Conservation (phyloP, 2,329 filamentous ascomycete species). For the Apiospora malaysiana region DNA sequence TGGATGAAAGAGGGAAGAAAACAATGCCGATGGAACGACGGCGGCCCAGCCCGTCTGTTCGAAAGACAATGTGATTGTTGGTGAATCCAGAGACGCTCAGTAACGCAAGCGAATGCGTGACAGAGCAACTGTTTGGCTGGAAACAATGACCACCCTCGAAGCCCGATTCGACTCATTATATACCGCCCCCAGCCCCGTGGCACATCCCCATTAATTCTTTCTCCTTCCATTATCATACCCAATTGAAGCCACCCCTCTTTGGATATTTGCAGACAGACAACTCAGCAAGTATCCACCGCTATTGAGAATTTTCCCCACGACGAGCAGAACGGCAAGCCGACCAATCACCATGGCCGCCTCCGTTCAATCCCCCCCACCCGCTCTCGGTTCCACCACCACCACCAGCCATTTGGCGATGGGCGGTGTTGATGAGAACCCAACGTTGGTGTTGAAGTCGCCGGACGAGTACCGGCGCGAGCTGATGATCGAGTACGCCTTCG, state of each 20-base stretch:
- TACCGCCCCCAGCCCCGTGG: background rate
- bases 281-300: background rate
- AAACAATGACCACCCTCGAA: background rate
- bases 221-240: background rate
- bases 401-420: background rate
- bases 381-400: background rate
- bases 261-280: background rate
- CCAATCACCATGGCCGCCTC: constrained; percentile 7
- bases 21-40: background rate
- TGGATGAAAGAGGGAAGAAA: background rate
- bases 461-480: constrained; percentile 21
- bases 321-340: background rate
- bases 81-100: background rate
- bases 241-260: background rate
- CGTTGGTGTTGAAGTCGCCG: background rate
- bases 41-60: constrained; percentile 3
- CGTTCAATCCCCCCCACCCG: background rate
- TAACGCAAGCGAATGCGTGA: background rate
- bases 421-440: background rate
- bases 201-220: background rate
- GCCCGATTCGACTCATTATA: background rate
- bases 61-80: background rate
- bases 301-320: background rate
- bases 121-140: background rate
- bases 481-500: constrained; percentile 26